Evolutionary conservation across 306 rosid species (phyloP), one percentile per base, ranked within the genome.

Genomic region (Notholithocarpus densiflorus): DNA sequence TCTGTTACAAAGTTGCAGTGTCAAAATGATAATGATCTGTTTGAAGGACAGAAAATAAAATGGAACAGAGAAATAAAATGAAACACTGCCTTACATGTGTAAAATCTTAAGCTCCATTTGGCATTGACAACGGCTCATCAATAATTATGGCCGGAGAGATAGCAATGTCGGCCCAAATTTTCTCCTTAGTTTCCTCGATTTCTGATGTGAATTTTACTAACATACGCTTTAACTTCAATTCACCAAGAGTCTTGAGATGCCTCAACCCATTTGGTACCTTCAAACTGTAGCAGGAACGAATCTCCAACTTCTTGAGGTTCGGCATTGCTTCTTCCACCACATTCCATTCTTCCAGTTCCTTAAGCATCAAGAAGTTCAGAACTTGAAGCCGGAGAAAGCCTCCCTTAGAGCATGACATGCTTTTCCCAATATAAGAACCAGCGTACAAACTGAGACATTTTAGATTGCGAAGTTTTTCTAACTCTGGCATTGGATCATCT

Each of bases 161-260:
- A 10, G 15, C 52, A 45, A 43, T 11, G 3, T 2, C 51, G 14
- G 2, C 13, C 51, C 13, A 43, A 43, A 43, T 43, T 9, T 0
- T 8, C 51, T 45, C 15, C 15, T 24, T 24, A n/a, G 10, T 10
- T 3, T 70, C 9, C 19, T 20, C 23, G 24, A 78, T 20, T 11
- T 34, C 70, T 57, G 14, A 52, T 31, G 13, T 21, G 26, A 66
- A 54, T 77, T 75, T 59, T 66, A 0, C 21, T n/a, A 77, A 56
- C 91, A 82, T 85, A 23, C 72, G 37, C 52, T 83, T 82, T n/a
- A 85, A 34, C 56, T 77, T 87, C 83, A 87, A 68, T 72, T 87
- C 85, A 54, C 18, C 29, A 5, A 80, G 84, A 23, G 45, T 40
- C 65, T 14, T 80, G 48, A 84, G 55, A 62, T 82, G 43, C 72